phyloP scores from a whole-genome alignment of 306 rosid genomes.

The Quercus robur region DNA sequence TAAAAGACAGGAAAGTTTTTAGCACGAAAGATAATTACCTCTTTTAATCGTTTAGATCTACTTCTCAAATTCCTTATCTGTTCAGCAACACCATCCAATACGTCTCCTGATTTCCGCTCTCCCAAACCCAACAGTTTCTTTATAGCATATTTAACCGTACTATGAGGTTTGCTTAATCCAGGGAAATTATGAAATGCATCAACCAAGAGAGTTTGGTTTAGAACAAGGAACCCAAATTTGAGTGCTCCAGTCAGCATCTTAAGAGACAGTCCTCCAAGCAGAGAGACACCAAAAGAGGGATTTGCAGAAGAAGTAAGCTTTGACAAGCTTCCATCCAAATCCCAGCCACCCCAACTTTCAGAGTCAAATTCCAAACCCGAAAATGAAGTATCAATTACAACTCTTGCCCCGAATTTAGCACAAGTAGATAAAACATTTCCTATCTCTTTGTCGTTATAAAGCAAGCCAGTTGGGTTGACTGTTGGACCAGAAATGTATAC shows the following conservation, averaged over 20 bases:
- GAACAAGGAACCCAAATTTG: constrained; percentile 77
- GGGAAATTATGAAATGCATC: constrained; percentile 67
- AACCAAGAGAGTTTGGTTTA: constrained; percentile 57
- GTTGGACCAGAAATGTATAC: constrained; percentile 96
- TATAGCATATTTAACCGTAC: constrained; percentile 78
- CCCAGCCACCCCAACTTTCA: constrained; percentile 83
- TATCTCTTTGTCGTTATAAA: constrained; percentile 74
- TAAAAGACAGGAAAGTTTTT: background rate
- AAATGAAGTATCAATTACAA: constrained; percentile 82
- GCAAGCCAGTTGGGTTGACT: constrained; percentile 79
- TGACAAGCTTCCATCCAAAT: constrained; percentile 58
- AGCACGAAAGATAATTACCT: constrained; percentile 44
- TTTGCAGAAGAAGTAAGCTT: constrained; percentile 45
- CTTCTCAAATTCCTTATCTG: constrained; percentile 50
- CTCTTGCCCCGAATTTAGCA: constrained; percentile 85
- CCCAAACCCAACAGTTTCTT: constrained; percentile 75
- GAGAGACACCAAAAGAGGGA: constrained; percentile 66
- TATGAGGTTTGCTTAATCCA: constrained; percentile 83
- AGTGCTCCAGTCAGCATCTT: constrained; percentile 73
- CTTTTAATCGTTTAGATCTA: constrained; percentile 67
- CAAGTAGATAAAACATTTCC: constrained; percentile 56
- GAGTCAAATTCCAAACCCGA: constrained; percentile 90
- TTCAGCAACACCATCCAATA: constrained; percentile 58
- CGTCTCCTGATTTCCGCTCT: constrained; percentile 57
- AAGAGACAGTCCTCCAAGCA: constrained; percentile 88